Base-by-base conservation (phyloP, 345 rosid species). In the Salix caprea region DNA sequence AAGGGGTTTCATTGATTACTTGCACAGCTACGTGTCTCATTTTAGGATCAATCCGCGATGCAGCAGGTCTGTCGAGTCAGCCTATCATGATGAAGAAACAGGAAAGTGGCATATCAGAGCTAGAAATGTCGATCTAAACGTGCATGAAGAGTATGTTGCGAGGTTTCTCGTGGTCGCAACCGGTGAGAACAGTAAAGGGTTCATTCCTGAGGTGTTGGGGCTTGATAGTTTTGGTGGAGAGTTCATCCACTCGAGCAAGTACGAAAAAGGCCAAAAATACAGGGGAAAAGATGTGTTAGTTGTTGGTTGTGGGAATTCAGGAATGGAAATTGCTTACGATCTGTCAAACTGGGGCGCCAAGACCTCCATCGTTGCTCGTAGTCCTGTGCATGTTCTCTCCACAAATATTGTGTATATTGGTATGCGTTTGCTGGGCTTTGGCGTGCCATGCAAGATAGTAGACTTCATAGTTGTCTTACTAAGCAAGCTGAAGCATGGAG, bases 251-350 rank as follows among this genome's bases (percentile, higher is more conserved):
- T 70, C 85, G 2, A 82, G 23, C 40, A 13, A 68, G 44, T 82
- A 74, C n/a, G 62, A 6, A 0, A 78, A 68, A n/a, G 85, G 79
- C 5, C 62, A 28, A 24, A 34, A 3, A 8, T 78, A 46, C 28
- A 4, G 5, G 1, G 77, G 68, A 1, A 75, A 79, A 46, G 37
- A 72, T 48, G 82, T 79, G 30, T 52, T 79, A 70, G 80, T 79
- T 7, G 82, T 82, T 12, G 85, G 85, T 6, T 48, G 62, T 62
- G 82, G 85, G 2, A 82, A 82, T 72, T 82, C 85, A 1, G 85
- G 85, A 6, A 67, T 82, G 85, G 85, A 82, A 4, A 75, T 82
- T 44, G 69, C 77, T 6, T 79, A 40, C 44, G 84, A 81, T 13
- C 52, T 81, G 19, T 13, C 39, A 2, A 68, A 62, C 2, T 68